phyloP scores from a whole-genome alignment of 2,329 filamentous ascomycete species.

The Colletotrichum trifolii region DNA sequence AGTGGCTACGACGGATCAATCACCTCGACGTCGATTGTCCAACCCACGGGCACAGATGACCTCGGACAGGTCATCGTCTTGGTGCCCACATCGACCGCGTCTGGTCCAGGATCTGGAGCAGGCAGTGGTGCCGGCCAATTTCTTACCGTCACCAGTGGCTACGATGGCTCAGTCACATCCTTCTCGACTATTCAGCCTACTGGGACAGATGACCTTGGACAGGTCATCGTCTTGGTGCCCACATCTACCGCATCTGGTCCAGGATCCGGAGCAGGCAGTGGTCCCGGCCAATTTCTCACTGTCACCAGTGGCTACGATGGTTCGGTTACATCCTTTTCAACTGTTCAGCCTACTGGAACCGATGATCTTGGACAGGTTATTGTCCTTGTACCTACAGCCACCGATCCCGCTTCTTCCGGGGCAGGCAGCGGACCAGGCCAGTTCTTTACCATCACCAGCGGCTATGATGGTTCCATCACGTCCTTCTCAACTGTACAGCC shows the following conservation, averaged over 20 bases:
- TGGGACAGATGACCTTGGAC: neutral
- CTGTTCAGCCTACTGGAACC: neutral
- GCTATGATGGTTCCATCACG: no score
- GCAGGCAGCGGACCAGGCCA: no score
- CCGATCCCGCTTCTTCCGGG: neutral
- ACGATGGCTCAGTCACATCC: neutral
- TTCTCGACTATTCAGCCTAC: neutral
- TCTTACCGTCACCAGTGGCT: neutral
- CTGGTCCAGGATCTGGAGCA: no score
- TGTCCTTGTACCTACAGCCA: neutral
- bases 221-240: neutral
- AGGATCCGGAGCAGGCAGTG: neutral
- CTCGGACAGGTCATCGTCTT: neutral
- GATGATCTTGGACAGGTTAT: neutral
- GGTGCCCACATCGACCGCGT: no score
- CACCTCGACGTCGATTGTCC: constrained; percentile 2
- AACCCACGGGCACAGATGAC: constrained; percentile 1
- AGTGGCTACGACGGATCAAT: constrained; percentile 8
- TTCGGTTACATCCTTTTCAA: neutral
- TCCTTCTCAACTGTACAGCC: no score
- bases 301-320: neutral
- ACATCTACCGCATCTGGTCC: no score
- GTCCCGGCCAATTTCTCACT: neutral
- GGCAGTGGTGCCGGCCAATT: neutral
- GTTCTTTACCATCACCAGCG: no score